Conservation (phyloP, 306 rosid species). For the Vigna hirtella region DNA sequence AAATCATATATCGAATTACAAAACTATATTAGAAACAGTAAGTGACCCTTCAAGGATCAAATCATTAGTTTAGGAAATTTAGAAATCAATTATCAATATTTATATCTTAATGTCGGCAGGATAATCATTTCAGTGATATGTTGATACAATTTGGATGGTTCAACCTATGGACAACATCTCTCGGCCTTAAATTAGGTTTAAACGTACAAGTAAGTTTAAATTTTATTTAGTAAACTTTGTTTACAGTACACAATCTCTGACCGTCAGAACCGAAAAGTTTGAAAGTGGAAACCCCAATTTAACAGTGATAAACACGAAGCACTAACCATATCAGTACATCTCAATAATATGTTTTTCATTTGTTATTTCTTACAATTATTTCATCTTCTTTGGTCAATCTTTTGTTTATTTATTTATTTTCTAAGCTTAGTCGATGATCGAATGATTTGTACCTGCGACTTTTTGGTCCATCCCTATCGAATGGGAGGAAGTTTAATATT, state of each 20-base stretch:
- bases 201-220: background rate
- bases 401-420: background rate
- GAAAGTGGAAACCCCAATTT: conserved; percentile 1
- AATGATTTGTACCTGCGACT: background rate
- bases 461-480: background rate
- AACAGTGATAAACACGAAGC: background rate
- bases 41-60: background rate
- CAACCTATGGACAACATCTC: background rate
- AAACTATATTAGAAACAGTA: background rate
- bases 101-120: background rate
- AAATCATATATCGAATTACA: background rate
- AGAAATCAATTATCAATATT: background rate
- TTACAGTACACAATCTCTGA: background rate
- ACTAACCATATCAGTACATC: background rate
- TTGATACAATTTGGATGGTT: conserved; percentile 9
- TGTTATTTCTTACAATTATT: background rate
- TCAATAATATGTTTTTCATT: background rate
- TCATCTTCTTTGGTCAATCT: conserved; percentile 3
- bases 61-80: conserved; percentile 11
- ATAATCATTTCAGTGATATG: background rate
- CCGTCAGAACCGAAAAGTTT: background rate
- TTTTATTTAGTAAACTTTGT: background rate
- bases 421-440: conserved; percentile 37
- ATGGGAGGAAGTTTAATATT: background rate
- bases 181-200: background rate